Percentiles rank a stretch among this genome's conserved stretches.
Conservation (phyloP, 2,329 filamentous ascomycete genomes). For the Cytospora paraplurivora region DNA sequence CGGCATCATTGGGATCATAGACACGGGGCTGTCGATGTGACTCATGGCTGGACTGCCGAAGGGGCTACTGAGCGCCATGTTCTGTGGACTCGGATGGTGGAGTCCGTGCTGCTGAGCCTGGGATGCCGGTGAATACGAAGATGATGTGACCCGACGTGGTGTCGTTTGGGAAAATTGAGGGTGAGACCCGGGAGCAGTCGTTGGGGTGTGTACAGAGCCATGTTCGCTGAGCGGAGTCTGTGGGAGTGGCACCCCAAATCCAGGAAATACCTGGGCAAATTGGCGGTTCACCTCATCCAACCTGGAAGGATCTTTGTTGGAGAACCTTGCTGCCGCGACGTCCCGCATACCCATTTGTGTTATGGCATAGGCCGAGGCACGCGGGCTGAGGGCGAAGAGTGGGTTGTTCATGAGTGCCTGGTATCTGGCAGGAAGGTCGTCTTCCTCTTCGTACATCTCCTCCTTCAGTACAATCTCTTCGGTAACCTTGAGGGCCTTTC, state of each 20-base stretch:
- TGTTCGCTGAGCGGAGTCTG: neutral
- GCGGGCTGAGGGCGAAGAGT: constrained; percentile 15
- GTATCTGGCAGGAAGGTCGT: constrained; percentile 63
- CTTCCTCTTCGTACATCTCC: constrained; percentile 95
- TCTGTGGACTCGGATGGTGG: constrained; percentile 13
- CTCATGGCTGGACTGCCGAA: constrained; percentile 8
- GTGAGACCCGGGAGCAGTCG: neutral
- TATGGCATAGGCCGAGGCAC: constrained; percentile 21
- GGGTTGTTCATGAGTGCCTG: constrained; percentile 19
- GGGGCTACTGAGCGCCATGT: neutral
- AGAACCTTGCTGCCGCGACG: constrained; percentile 6
- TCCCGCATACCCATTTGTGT: constrained; percentile 20
- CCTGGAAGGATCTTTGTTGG: constrained; percentile 7
- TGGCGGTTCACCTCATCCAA: constrained; percentile 15
- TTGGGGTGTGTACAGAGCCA: neutral
- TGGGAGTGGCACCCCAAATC: neutral
- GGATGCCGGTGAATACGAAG: constrained; percentile 5
- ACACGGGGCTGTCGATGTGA: constrained; percentile 5
- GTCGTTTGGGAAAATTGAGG: neutral
- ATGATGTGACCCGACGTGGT: neutral
- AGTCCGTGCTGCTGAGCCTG: constrained; percentile 12
- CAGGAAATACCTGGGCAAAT: constrained; percentile 21
- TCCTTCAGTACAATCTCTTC: constrained; percentile 87
- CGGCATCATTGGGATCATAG: constrained; percentile 17
- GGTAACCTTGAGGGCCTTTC: constrained; percentile 77